These are phyloP conservation scores for Pseudogymnoascus sp. DNA, from an alignment of 2,329 filamentous ascomycete species.

Conservation along the genomic window DNA sequence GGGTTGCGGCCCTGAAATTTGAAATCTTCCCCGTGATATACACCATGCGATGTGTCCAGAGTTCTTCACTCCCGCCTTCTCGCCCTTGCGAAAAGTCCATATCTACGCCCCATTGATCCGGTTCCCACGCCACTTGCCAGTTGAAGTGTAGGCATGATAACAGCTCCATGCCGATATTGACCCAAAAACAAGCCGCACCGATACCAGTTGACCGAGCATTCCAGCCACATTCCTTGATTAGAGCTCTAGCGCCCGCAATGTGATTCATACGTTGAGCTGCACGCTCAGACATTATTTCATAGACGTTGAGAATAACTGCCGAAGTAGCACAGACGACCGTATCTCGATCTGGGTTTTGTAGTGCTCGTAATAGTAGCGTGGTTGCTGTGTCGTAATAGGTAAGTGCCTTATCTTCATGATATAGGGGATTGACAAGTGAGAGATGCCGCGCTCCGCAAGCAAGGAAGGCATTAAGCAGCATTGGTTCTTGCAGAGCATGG, in stretches of 20 bases:
- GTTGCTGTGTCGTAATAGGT: slow-evolving; percentile 84
- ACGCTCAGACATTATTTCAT: slow-evolving; percentile 83
- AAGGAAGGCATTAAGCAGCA: slow-evolving; percentile 81
- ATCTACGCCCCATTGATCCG: slow-evolving; percentile 81
- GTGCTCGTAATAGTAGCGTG: slow-evolving; percentile 61
- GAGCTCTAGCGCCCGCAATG: slow-evolving; percentile 71
- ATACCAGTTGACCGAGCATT: slow-evolving; percentile 69
- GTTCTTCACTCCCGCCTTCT: slow-evolving; percentile 60
- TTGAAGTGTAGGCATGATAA: slow-evolving; percentile 79
- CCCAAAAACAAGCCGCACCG: slow-evolving; percentile 85
- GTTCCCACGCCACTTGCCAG: slow-evolving; percentile 80
- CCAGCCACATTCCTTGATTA: slow-evolving; percentile 88
- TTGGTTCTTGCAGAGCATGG: slow-evolving; percentile 69
- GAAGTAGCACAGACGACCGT: slow-evolving; percentile 78
- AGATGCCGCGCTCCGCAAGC: slow-evolving; percentile 82
- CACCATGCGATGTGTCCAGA: slow-evolving; percentile 82
- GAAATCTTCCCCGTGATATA: slow-evolving; percentile 81
- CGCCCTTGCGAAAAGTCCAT: slow-evolving; percentile 50
- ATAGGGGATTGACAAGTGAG: slow-evolving; percentile 56
- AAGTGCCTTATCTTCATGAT: slow-evolving; percentile 67
- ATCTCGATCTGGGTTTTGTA: slow-evolving; percentile 80
- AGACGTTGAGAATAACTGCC: slow-evolving; percentile 82
- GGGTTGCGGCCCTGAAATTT: slow-evolving; percentile 69
- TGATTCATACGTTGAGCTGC: slow-evolving; percentile 79
- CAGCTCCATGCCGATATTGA: slow-evolving; percentile 87